Conservation (phyloP, 2,329 filamentous ascomycete genomes). For the Colletotrichum tropicale region DNA sequence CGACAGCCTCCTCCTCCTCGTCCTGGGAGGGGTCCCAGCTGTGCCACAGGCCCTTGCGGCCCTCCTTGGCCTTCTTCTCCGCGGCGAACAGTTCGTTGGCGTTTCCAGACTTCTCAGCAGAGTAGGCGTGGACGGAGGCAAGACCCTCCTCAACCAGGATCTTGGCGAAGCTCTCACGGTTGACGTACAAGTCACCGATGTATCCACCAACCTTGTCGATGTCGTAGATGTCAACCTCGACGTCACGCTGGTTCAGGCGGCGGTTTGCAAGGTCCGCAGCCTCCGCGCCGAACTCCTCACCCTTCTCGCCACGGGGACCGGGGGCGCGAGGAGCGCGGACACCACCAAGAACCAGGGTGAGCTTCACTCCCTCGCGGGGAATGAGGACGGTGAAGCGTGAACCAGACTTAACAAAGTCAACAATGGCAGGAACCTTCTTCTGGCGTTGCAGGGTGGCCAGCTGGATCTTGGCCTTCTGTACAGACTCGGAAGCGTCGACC, state of each 20-base stretch:
- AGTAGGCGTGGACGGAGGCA: constrained; percentile 91
- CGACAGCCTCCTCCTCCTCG: constrained; percentile 61
- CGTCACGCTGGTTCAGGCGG: constrained; percentile 90
- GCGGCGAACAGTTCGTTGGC: constrained; percentile 85
- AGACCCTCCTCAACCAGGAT: constrained; percentile 91
- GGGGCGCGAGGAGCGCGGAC: constrained; percentile 90
- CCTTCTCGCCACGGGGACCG: constrained; percentile 73
- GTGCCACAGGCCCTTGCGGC: constrained; percentile 86
- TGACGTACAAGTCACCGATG: constrained; percentile 92
- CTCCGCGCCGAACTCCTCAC: constrained; percentile 94
- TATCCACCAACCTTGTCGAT: constrained; percentile 97
- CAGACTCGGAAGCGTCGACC: constrained; percentile 86
- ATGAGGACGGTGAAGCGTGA: constrained; percentile 92
- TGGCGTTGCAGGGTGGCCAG: constrained; percentile 86
- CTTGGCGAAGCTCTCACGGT: constrained; percentile 95
- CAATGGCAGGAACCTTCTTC: constrained; percentile 89
- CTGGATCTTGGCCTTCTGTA: constrained; percentile 96
- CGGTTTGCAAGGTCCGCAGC: constrained; percentile 89
- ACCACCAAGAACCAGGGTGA: constrained; percentile 92
- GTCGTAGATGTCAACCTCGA: constrained; percentile 93
- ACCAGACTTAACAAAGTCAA: constrained; percentile 98
- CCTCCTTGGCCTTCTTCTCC: constrained; percentile 88
- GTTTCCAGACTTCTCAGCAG: constrained; percentile 93
- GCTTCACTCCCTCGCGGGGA: constrained; percentile 89
- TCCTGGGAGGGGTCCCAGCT: constrained; percentile 94